Base-by-base conservation (phyloP, 768 basidiomycete species). In the Leccinum truebloodii region DNA sequence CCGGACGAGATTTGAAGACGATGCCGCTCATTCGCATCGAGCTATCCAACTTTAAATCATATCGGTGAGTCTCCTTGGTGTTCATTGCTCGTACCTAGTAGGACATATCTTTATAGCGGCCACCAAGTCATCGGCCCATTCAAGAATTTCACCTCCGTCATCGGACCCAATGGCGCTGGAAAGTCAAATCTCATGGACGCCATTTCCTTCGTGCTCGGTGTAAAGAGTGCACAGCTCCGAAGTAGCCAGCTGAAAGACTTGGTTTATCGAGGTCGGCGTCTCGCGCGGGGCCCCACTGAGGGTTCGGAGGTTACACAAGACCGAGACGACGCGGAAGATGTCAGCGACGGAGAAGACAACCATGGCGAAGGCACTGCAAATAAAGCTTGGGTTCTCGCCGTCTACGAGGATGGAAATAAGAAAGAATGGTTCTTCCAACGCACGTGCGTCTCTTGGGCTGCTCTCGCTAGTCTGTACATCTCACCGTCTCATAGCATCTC, bases 181-280 rank as follows among this genome's bases (percentile, higher is more conserved):
- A 98, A 99, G 73, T 96, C 94, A 10, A 99, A 99, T 73, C 86
- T 98, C 58, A 98, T 98, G 97, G 97, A 99, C 72, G 97, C 97
- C 55, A 98, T 99, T 65, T 98, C 97, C 4, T 98, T 99, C 72
- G 97, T 98, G 9, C 87, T 99, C 6, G 97, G 97, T 32, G 90
- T 98, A 30, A 94, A 95, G 79, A 95, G 92, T 62, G 90, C 88
- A 2, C 94, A 97, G 64, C 81, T 99, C 35, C 84, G 96, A 51
- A 94, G 92, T 70, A 93, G 92, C 50, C 95, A 98, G 67, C 80
- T 98, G 26, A 95, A 93, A 69, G 97, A 98, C 73, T 81, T 99
- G 46, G 92, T 99, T 5, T 98, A 98, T 75, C 92, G 97, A 20
- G 95, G 94, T n/a, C 77, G 88, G 39, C 78, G 86, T 62, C 80